Conservation (phyloP, 257 asterid genomes). For the Salvia splendens region DNA sequence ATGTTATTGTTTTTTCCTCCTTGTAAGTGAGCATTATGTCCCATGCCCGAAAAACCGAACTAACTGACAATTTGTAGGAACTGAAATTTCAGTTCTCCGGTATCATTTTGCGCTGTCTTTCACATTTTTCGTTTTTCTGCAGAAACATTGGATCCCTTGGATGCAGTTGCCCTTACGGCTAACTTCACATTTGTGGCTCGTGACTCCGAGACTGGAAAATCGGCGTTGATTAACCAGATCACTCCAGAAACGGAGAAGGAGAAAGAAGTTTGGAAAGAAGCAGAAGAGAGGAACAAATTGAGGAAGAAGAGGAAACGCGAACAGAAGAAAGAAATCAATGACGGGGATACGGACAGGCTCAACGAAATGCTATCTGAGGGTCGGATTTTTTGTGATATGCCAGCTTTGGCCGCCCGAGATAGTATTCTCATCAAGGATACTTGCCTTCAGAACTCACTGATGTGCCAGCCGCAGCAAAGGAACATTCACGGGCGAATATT, state of each 20-base stretch:
- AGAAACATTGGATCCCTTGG: constrained; percentile 47
- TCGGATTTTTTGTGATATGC: constrained; percentile 84
- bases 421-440: constrained; percentile 81
- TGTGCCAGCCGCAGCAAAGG: constrained; percentile 97
- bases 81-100: too few species aligned
- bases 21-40: too few species aligned
- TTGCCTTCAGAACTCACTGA: constrained; percentile 78
- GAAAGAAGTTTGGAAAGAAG: constrained; percentile 67
- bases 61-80: neutral
- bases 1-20: neutral
- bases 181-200: constrained; percentile 97
- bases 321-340: constrained; percentile 50
- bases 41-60: neutral
- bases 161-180: constrained; percentile 74
- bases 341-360: constrained; percentile 55
- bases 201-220: constrained; percentile 76
- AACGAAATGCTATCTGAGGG: constrained; percentile 69
- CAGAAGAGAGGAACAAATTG: constrained; percentile 75
- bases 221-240: constrained; percentile 75
- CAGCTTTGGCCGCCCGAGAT: constrained; percentile 86
- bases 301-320: constrained; percentile 65
- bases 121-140: constrained; percentile 35
- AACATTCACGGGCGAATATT: constrained; percentile 91
- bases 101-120: constrained; percentile 14
- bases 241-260: constrained; percentile 75